Base-by-base conservation (phyloP, 1,284 basidiomycete genomes). In the Apiotrichum laibachii region DNA sequence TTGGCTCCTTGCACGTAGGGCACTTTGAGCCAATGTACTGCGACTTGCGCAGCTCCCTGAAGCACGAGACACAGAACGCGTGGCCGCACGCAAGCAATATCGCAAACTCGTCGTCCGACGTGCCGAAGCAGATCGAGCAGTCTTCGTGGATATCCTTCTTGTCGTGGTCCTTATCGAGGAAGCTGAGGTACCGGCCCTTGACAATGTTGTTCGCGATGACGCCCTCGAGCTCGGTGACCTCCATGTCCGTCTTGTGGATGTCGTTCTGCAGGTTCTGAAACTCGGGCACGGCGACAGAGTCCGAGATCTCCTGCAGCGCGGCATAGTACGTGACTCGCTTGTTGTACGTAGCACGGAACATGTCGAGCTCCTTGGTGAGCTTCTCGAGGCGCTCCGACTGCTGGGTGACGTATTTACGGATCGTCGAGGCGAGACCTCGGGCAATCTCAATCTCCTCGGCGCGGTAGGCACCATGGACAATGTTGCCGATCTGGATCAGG, bases 111-210 rank as follows among this genome's bases (percentile, higher is more conserved):
- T 75, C 73, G 50, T 75, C 73, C 21, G 70, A 72, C 10, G 69
- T 69, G 2, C 75, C 75, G 52, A 74, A 72, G 57, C 75, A 77
- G 61, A 76, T 72, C 45, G 73, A 67, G 54, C 75, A 77, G 40
- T 75, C 70, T 34, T 75, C 73, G 43, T 68, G 56, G 12, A 68
- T 53, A 55, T 73, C 71, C 13, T 59, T 60, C 11, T 48, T 40
- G 16, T 60, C 60, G 2, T 64, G 39, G 33, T 67, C 57, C 46
- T 61, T 62, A 11, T 69, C 68, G 19, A 77, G 62, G 45, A 63
- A 70, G 33, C 65, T 55, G 31, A 77, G 63, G 52, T 71, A 77
- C 42, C 75, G 66, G 6, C 68, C 66, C 47, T 70, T 69, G 46
- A 70, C 68, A 0, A 56, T 58, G 64, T 68, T 65, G 19, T 53